These are phyloP conservation scores for Harringtonia lauricola DNA, from an alignment of 2,329 filamentous ascomycete genomes.

Conservation along the genomic window DNA sequence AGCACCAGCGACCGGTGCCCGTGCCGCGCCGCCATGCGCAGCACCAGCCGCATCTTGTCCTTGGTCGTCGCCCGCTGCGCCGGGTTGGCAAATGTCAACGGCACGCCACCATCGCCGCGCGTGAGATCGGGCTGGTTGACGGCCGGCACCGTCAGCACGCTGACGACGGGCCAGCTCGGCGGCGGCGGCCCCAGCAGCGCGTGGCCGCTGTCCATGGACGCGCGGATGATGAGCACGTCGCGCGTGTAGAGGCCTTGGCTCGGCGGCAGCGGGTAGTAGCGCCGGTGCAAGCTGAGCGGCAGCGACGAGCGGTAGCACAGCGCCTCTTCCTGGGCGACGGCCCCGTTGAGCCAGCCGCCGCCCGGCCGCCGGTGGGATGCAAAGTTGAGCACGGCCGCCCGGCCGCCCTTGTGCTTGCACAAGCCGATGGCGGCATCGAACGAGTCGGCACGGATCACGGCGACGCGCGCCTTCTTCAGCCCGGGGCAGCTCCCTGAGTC, in stretches of 20 bases:
- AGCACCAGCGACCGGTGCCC: slow-evolving; percentile 50
- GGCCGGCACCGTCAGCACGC: slow-evolving; percentile 50
- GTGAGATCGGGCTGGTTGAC: slow-evolving; percentile 13
- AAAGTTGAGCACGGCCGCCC: slow-evolving; percentile 48
- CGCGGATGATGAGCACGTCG: slow-evolving; percentile 20
- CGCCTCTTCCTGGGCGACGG: slow-evolving; percentile 57
- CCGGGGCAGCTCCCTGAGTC: slow-evolving; percentile 29
- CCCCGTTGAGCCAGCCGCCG: slow-evolving; percentile 54
- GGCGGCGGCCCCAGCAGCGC: slow-evolving; percentile 10
- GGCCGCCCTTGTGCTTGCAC: not conserved
- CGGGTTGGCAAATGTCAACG: slow-evolving; percentile 23
- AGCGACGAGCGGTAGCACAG: slow-evolving; percentile 54
- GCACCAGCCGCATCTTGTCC: slow-evolving; percentile 49
- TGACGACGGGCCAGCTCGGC: slow-evolving; percentile 34
- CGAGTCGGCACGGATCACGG: slow-evolving; percentile 44
- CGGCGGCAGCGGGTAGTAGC: slow-evolving; percentile 14
- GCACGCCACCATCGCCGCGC: no score
- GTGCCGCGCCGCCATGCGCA: slow-evolving; percentile 46
- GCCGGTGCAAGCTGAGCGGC: slow-evolving; percentile 30
- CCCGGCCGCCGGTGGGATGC: slow-evolving; percentile 45
- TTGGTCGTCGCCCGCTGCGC: slow-evolving; percentile 41
- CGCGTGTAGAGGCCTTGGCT: slow-evolving; percentile 18
- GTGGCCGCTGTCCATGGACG: not conserved
- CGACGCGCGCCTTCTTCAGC: slow-evolving; percentile 24
- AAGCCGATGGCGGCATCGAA: slow-evolving; percentile 39